Evolutionary conservation across 768 basidiomycete genomes (phyloP).

Genomic region (Rhodotorula paludigena): DNA sequence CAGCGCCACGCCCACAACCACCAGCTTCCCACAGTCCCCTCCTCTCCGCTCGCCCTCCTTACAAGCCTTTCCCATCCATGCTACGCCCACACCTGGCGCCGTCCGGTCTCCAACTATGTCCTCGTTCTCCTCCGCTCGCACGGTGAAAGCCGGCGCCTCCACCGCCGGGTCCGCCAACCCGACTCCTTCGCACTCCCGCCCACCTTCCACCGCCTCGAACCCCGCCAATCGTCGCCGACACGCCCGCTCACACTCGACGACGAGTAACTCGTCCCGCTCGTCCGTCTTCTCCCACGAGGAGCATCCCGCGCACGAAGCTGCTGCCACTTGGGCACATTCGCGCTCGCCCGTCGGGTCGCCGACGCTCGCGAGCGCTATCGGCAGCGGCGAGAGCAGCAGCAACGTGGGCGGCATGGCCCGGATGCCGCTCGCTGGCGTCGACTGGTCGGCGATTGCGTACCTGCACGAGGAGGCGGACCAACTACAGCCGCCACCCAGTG

Average conservation of each 20-base stretch:
- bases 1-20: not conserved
- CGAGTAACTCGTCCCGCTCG: slow-evolving; percentile 6
- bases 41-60: slow-evolving; percentile 1
- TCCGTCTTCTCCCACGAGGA: slow-evolving; percentile 1
- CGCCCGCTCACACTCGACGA: slow-evolving; percentile 5
- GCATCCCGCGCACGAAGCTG: not conserved
- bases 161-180: not conserved
- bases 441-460: not conserved
- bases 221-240: not conserved
- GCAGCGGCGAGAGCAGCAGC: too few species aligned
- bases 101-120: slow-evolving; percentile 5
- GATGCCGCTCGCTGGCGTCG: not conserved
- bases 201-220: not conserved
- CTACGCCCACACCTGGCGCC: not conserved
- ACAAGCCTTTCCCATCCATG: not conserved
- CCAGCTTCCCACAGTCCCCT: not conserved
- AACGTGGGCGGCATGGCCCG: not conserved
- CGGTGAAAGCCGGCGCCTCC: not conserved
- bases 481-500: too few species aligned
- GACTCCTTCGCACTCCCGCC: not conserved
- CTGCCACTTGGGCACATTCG: not conserved
- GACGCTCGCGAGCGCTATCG: not conserved
- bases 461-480: not conserved
- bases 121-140: slow-evolving; percentile 10
- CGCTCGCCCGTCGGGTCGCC: not conserved